Conservation (phyloP, 2,329 filamentous ascomycete genomes). For the Fusarium sp. region DNA sequence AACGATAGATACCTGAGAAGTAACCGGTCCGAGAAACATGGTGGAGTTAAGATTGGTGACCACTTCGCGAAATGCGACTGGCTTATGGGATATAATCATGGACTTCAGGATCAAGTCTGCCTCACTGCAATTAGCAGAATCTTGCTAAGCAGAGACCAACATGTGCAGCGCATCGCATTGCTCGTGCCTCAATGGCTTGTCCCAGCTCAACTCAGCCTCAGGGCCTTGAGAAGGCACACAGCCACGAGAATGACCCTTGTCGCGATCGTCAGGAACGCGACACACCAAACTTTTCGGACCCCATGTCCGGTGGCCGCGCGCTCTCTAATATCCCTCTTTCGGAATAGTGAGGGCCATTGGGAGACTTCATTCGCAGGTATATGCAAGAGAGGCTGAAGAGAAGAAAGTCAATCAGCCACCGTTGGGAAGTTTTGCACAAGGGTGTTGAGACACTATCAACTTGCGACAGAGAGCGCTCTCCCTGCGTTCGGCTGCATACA, state of each 20-base stretch:
- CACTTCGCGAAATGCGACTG: background rate
- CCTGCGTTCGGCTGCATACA: constrained; percentile 6
- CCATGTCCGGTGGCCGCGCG: constrained; percentile 15
- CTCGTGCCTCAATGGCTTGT: constrained; percentile 15
- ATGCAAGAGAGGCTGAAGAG: constrained; percentile 3
- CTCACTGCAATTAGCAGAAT: background rate
- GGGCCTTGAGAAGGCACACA: constrained; percentile 22
- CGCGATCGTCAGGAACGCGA: constrained; percentile 49
- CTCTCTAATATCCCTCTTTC: constrained; percentile 32
- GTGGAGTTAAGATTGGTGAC: constrained; percentile 9
- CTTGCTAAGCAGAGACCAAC: constrained; percentile 24
- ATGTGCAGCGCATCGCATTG: constrained; percentile 27
- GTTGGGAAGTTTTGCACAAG: constrained; percentile 9
- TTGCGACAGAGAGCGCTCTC: constrained; percentile 11
- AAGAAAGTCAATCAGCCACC: constrained; percentile 20
- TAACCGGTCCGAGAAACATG: too few species aligned
- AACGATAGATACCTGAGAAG: constrained; percentile 15
- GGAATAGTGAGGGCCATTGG: constrained; percentile 24
- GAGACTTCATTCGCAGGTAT: constrained; percentile 3
- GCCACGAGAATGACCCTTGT: constrained; percentile 37
- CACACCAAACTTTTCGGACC: constrained; percentile 39
- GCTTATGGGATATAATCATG: constrained; percentile 18
- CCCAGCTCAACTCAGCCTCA: constrained; percentile 25
- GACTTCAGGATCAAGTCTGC: constrained; percentile 3
- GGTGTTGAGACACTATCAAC: constrained; percentile 20